These are phyloP conservation scores for Curvularia lunata DNA, from an alignment of 2,329 filamentous ascomycete species.

Conservation along the genomic window DNA sequence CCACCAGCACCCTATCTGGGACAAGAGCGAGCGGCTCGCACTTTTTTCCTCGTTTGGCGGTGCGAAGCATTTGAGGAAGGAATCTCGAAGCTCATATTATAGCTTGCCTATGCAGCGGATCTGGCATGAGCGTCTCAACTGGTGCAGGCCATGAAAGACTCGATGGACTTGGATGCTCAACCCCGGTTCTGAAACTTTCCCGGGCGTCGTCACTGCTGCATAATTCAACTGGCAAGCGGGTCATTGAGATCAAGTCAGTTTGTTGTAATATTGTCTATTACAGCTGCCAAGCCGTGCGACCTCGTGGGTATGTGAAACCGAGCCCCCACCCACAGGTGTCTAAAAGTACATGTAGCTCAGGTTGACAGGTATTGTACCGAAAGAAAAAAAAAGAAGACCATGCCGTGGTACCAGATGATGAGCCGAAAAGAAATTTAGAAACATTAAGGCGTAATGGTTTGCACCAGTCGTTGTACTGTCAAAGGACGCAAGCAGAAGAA, in stretches of 20 bases:
- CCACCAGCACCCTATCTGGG: not conserved
- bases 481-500: constrained; percentile 4
- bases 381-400: constrained; percentile 9
- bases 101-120: not conserved
- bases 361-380: constrained; percentile 15
- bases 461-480: constrained; percentile 26
- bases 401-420: constrained; percentile 31
- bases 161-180: not conserved
- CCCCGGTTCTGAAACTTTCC: constrained; percentile 3
- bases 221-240: constrained; percentile 1
- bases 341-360: constrained; percentile 26
- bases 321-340: constrained; percentile 22
- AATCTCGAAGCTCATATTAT: constrained; percentile 2
- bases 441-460: constrained; percentile 27
- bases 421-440: constrained; percentile 19
- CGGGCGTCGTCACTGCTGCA: not conserved
- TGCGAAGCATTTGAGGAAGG: constrained; percentile 1
- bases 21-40: constrained; percentile 10
- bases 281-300: constrained; percentile 34
- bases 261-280: constrained; percentile 36
- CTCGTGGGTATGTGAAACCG: constrained; percentile 32
- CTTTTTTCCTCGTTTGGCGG: constrained; percentile 4
- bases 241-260: constrained; percentile 9
- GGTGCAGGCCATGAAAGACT: not conserved
- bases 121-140: constrained; percentile 1